Evolutionary conservation across 257 asterid species (phyloP).

Genomic region (Jaltomata sinuosa): DNA sequence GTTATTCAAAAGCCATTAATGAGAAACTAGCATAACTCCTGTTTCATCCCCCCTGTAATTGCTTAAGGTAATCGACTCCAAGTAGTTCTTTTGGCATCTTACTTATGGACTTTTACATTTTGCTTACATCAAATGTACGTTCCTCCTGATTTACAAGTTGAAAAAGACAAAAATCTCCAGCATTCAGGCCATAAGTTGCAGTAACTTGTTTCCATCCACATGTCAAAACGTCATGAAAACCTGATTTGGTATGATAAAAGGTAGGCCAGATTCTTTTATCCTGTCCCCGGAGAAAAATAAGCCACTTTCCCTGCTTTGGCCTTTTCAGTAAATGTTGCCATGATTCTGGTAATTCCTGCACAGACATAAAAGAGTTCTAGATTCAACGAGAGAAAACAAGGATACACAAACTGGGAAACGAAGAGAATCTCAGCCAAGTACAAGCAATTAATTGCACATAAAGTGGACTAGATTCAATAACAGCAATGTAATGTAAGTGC

Average conservation of each 20-base stretch:
- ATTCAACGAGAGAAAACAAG: not conserved
- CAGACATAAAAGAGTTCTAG: not conserved
- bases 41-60: not conserved
- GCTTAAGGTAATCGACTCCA: not conserved
- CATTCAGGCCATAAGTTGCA: too few relatives aligned
- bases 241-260: not conserved
- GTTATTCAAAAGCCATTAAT: not conserved
- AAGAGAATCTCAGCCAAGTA: not conserved
- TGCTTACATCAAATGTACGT: not conserved
- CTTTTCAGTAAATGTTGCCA: not conserved
- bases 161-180: not conserved
- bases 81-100: not conserved
- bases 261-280: not conserved
- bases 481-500: not conserved
- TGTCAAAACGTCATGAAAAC: not conserved
- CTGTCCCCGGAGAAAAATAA: slow-evolving; percentile 3
- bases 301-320: not conserved
- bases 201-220: not conserved
- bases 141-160: not conserved
- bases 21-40: not conserved
- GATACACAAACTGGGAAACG: not conserved
- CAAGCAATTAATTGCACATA: not conserved
- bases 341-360: slow-evolving; percentile 1
- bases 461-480: not conserved
- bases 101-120: not conserved